These are phyloP conservation scores for Notholithocarpus densiflorus DNA, from an alignment of 306 rosid species.

Conservation along the genomic window DNA sequence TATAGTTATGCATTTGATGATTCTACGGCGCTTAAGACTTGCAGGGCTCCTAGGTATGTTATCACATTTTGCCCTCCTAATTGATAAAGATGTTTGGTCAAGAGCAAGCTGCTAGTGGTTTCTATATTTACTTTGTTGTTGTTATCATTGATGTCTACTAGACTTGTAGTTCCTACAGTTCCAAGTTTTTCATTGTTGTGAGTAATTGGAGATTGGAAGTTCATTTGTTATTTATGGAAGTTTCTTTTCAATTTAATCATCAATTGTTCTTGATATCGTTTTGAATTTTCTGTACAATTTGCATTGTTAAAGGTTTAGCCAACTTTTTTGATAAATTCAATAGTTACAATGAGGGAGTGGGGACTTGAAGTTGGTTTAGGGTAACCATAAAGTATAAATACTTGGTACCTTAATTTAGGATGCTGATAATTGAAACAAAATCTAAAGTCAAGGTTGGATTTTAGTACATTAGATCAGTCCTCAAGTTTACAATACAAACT, in stretches of 20 bases:
- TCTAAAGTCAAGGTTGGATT: no score
- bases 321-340: no score
- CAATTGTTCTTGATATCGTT: not conserved
- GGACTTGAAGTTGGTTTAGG: no score
- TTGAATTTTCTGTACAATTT: not conserved
- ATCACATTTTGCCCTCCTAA: slow-evolving; percentile 65
- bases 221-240: not conserved
- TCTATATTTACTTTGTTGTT: not conserved
- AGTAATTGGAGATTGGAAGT: not conserved
- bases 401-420: no score
- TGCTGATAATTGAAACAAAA: no score
- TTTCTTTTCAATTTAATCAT: not conserved
- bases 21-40: slow-evolving; percentile 47
- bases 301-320: not conserved
- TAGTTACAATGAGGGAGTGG: no score
- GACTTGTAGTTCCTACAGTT: not conserved
- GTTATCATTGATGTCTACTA: not conserved
- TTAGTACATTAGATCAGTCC: no score
- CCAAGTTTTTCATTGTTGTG: not conserved
- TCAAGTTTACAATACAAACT: no score
- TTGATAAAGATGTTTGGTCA: not conserved
- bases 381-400: no score
- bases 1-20: slow-evolving; percentile 72
- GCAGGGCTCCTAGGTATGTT: slow-evolving; percentile 48
- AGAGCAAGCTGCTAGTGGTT: not conserved